Evolutionary conservation across 306 rosid species (phyloP).

Genomic region (Benincasa hispida): DNA sequence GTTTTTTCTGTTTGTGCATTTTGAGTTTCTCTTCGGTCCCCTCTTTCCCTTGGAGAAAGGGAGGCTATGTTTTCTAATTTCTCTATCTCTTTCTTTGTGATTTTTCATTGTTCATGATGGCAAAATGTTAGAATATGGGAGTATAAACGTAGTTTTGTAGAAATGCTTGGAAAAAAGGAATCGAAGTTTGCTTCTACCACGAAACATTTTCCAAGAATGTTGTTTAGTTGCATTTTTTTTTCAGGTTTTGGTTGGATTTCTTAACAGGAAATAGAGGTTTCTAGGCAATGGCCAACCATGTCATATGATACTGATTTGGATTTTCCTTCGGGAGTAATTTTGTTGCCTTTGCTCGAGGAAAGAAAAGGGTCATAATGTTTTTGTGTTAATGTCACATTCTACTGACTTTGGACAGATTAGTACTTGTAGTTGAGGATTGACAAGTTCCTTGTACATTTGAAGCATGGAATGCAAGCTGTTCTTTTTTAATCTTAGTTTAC

Average conservation of each 20-base stretch:
- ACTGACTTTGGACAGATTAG: background rate
- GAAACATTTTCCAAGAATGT: background rate
- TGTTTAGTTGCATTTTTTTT: background rate
- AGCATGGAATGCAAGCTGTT: background rate
- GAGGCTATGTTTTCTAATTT: background rate
- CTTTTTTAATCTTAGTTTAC: background rate
- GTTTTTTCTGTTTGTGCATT: background rate
- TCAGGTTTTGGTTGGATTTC: background rate
- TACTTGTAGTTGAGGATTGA: background rate
- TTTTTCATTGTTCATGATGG: background rate
- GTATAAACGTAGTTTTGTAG: background rate
- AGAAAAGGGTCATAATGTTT: background rate
- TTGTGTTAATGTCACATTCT: background rate
- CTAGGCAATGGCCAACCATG: background rate
- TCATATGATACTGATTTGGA: background rate
- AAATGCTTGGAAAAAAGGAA: background rate
- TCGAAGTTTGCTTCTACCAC: background rate
- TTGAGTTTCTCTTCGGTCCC: background rate
- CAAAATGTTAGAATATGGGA: background rate
- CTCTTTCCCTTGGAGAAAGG: background rate
- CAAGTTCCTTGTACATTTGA: background rate
- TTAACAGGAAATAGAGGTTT: background rate
- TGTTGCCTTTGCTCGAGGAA: background rate
- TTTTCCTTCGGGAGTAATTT: background rate
- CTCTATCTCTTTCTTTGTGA: background rate